Base-by-base conservation (phyloP, 345 rosid genomes). In the Arabidopsis suecica region DNA sequence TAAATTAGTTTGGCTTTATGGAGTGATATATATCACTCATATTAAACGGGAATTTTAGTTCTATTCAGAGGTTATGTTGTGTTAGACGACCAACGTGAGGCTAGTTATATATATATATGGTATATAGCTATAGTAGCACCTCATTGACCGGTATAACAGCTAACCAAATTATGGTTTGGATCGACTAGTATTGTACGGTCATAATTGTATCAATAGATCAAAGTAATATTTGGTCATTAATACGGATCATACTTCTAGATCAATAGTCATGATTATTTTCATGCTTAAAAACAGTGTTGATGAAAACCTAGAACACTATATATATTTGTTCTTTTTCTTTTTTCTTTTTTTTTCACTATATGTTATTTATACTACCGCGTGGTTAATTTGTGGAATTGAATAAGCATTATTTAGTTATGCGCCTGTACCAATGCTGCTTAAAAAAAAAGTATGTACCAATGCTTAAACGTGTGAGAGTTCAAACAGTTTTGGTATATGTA, bases 21-120 rank as follows among this genome's bases (percentile, higher is more conserved):
- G 32, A 30, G 23, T 32, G 62, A 34, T 33, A 40, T 14, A 28
- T 3, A 28, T 28, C 4, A 3, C 4, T 32, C 9, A 10, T 32
- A 57, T 14, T 14, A 33, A 5, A n/a, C 38, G 38, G 6, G 2
- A 3, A 23, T 55, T 13, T n/a, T 9, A 11, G 5, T 55, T 28
- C 5, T 13, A 55, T 28, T n/a, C 37, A 30, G 48, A 12, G 38
- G 14, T 28, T 53, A 32, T 14, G 64, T 18, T 18, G 61, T 13
- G 60, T 67, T 67, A 38, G 61, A 50, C 18, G 61, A 50, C 18
- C 20, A 14, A 50, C 25, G 16, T 12, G 2, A 37, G 49, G 60
- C 51, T 14, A 7, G 59, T 55, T 28, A 4, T 7, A 22, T 65
- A 22, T 28, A 4, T 7, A 22, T 65, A 22, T 65, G 42, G 30